phyloP scores from a whole-genome alignment of 164 flowering plant genomes.

The Paratinospora sagittata region DNA sequence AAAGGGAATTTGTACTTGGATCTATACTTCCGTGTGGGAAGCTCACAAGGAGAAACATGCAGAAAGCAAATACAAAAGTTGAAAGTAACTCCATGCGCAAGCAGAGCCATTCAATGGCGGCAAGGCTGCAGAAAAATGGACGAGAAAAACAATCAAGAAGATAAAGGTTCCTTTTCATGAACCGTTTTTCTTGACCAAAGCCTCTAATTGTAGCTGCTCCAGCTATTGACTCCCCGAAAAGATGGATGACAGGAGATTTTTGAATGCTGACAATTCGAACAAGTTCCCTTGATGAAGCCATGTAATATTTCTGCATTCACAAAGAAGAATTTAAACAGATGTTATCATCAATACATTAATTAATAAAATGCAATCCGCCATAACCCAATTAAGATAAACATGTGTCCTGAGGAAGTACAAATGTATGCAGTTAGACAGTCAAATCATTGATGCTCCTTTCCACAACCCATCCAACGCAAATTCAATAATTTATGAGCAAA shows the following conservation, averaged over 20 bases:
- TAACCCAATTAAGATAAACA: not conserved
- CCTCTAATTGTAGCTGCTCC: conserved; percentile 98
- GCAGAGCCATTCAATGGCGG: conserved; percentile 99
- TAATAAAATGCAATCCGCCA: not conserved
- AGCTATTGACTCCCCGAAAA: conserved; percentile 95
- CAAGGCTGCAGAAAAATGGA: conserved; percentile 93
- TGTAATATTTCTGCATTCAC: conserved; percentile 88
- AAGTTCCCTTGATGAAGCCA: conserved; percentile 95
- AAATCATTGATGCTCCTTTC: not conserved
- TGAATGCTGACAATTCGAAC: conserved; percentile 96
- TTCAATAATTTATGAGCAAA: not conserved
- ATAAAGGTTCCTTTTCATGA: conserved; percentile 89
- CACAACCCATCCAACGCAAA: not conserved
- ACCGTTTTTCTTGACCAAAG: conserved; percentile 92
- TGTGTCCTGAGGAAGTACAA: not conserved
- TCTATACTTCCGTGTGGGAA: conserved; percentile 90
- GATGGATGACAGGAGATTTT: conserved; percentile 92
- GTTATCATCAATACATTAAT: not conserved
- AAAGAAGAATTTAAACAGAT: not conserved
- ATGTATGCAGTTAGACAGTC: not conserved
- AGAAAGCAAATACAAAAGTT: conserved; percentile 94
- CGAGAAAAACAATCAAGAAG: conserved; percentile 96
- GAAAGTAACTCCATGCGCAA: conserved; percentile 95
- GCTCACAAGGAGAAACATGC: conserved; percentile 93
- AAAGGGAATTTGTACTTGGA: conserved; percentile 63